These are phyloP conservation scores for Boletellus ananiceps DNA, from an alignment of 768 basidiomycete species.

Conservation along the genomic window DNA sequence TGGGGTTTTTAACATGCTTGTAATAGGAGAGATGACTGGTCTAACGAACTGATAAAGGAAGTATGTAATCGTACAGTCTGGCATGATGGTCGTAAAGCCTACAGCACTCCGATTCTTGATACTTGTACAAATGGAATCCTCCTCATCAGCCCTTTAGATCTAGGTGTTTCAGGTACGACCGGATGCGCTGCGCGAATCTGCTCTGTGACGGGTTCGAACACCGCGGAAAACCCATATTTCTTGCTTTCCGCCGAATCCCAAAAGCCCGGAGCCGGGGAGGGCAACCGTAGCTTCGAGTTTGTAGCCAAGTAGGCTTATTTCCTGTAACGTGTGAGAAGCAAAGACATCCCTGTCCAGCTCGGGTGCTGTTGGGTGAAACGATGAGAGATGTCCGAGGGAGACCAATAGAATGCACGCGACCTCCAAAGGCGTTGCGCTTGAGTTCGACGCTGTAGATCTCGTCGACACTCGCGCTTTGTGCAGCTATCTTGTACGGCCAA, in stretches of 20 bases:
- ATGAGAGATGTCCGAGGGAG: conserved; percentile 1
- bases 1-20: conserved; percentile 34
- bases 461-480: conserved; percentile 44
- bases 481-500: conserved; percentile 40
- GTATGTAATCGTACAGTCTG: not conserved
- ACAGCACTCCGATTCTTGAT: conserved; percentile 1
- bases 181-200: conserved; percentile 26
- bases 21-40: conserved; percentile 30
- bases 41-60: conserved; percentile 31
- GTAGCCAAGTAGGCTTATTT: conserved; percentile 53
- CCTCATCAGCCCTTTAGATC: not conserved
- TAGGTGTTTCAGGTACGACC: conserved; percentile 15
- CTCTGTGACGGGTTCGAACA: conserved; percentile 24
- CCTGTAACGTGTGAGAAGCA: conserved; percentile 58
- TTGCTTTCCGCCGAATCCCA: conserved; percentile 40
- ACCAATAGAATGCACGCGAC: conserved; percentile 12
- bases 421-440: conserved; percentile 38
- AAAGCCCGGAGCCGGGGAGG: conserved; percentile 40
- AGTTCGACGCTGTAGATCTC: conserved; percentile 54
- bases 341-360: conserved; percentile 52
- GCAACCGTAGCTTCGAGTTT: conserved; percentile 65
- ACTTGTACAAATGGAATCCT: conserved; percentile 13
- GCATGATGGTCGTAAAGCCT: conserved; percentile 2
- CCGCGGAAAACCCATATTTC: conserved; percentile 68
- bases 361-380: conserved; percentile 25